Conservation (phyloP, 345 rosid genomes). For the Lepidium aucheri region DNA sequence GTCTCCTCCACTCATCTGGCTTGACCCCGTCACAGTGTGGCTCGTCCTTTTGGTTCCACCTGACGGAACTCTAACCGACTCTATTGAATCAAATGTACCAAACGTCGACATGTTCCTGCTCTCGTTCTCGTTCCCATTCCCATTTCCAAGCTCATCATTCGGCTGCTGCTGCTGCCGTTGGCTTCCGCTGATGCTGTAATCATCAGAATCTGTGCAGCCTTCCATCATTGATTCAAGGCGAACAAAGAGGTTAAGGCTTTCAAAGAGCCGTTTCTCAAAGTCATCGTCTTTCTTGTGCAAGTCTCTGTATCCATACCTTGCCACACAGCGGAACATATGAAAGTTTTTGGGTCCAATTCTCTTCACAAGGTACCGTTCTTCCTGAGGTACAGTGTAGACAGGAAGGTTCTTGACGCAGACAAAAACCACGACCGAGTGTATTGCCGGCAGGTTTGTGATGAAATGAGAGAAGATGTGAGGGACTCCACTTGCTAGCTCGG, state of each 20-base stretch:
- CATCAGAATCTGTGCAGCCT: slow-evolving; percentile 71
- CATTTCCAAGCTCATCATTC: slow-evolving; percentile 1
- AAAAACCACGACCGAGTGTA: slow-evolving; percentile 56
- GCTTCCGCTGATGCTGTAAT: slow-evolving; percentile 50
- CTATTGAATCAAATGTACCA: slow-evolving; percentile 18
- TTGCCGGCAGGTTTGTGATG: slow-evolving; percentile 73
- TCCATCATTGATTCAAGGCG: slow-evolving; percentile 77
- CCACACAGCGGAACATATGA: slow-evolving; percentile 77
- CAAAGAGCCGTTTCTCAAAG: slow-evolving; percentile 61
- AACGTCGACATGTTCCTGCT: slow-evolving; percentile 4
- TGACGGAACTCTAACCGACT: background rate
- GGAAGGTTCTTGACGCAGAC: slow-evolving; percentile 77
- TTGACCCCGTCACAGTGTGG: slow-evolving; percentile 23
- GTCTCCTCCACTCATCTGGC: slow-evolving; percentile 42
- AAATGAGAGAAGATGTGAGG: slow-evolving; percentile 82
- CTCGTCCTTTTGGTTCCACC: slow-evolving; percentile 6
- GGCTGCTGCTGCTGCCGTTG: slow-evolving; percentile 24
- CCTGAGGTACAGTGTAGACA: slow-evolving; percentile 63
- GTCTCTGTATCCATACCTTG: slow-evolving; percentile 72
- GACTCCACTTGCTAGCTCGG: slow-evolving; percentile 73
- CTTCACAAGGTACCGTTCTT: slow-evolving; percentile 65
- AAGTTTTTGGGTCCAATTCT: slow-evolving; percentile 69
- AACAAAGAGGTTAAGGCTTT: slow-evolving; percentile 46
- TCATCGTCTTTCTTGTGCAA: slow-evolving; percentile 73
- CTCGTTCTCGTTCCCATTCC: background rate